Conservation (phyloP, 106 monocot species). For the Vanilla planifolia region DNA sequence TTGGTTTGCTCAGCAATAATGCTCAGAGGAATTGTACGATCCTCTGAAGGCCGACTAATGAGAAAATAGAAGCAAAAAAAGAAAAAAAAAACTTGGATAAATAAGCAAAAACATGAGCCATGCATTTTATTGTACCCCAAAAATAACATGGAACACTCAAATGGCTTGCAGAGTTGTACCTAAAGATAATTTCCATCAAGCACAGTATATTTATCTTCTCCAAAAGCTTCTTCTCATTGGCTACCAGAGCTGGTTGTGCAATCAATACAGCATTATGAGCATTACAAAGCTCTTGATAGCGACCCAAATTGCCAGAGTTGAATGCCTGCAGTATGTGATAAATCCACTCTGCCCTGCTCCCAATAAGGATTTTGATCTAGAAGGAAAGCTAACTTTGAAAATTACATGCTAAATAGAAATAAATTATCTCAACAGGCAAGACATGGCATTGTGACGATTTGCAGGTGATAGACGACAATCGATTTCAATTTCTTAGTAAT, state of each 20-base stretch:
- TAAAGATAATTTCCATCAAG: slow-evolving; percentile 97
- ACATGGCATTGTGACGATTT: no score
- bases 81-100: background rate
- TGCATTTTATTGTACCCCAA: background rate
- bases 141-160: background rate
- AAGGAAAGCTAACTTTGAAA: background rate
- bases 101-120: background rate
- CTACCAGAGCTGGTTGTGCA: slow-evolving; percentile 83
- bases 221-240: slow-evolving; percentile 77
- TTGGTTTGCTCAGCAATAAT: slow-evolving; percentile 81
- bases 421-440: no score
- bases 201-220: slow-evolving; percentile 97
- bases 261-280: slow-evolving; percentile 87
- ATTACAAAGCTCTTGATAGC: slow-evolving; percentile 81
- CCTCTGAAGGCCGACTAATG: slow-evolving; percentile 89
- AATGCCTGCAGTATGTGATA: slow-evolving; percentile 95
- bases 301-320: slow-evolving; percentile 76
- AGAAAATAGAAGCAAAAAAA: slow-evolving; percentile 2
- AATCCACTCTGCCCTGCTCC: slow-evolving; percentile 83
- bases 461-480: no score
- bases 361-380: slow-evolving; percentile 87
- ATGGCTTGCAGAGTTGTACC: slow-evolving; percentile 28
- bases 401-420: background rate
- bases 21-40: slow-evolving; percentile 82
- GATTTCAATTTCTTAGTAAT: no score